Percentiles rank a stretch among this genome's conserved stretches.
These are phyloP conservation scores for Rhodosorus marinus DNA, from an alignment of 23 red algal species.

Conservation along the genomic window DNA sequence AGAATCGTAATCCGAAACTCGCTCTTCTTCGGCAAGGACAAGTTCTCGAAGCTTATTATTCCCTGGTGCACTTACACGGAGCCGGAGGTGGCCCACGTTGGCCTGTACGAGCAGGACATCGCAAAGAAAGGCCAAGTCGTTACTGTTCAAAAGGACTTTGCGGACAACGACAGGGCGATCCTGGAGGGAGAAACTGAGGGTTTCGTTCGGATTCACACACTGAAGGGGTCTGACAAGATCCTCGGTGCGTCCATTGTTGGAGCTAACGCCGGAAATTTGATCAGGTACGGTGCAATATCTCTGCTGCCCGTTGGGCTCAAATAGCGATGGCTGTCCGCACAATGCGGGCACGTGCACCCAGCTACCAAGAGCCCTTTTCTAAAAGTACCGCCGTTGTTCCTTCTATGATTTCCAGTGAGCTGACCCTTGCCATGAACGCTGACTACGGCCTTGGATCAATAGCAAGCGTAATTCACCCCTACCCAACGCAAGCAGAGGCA, in stretches of 20 bases:
- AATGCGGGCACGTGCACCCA: too few species aligned
- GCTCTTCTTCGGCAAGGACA: conserved; percentile 40
- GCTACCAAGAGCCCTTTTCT: too few species aligned
- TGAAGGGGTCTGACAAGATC: conserved; percentile 34
- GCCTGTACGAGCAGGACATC: conserved; percentile 35
- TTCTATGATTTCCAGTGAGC: conserved; percentile 10
- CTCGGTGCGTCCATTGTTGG: conserved; percentile 31
- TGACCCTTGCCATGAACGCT: conserved; percentile 40
- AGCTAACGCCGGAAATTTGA: conserved; percentile 24
- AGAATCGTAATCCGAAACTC: conserved; percentile 64
- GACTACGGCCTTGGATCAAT: conserved; percentile 35
- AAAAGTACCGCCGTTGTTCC: too few species aligned
- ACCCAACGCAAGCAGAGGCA: conserved; percentile 50
- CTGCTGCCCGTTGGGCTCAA: too few species aligned
- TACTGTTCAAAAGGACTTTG: conserved; percentile 26
- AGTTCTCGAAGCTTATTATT: conserved; percentile 43
- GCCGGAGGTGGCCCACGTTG: conserved; percentile 49
- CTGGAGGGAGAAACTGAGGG: conserved; percentile 27
- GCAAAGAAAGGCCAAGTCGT: not conserved
- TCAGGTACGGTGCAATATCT: too few species aligned
- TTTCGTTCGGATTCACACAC: conserved; percentile 39
- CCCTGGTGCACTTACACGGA: conserved; percentile 38
- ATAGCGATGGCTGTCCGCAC: too few species aligned
- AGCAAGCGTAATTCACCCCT: conserved; percentile 55
- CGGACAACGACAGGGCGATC: conserved; percentile 54